A percentile compares a stretch with the other conserved stretches of the same genome.
These are phyloP conservation scores for Aspergillus ostianus DNA, from an alignment of 495 filamentous ascomycete species.

Conservation along the genomic window DNA sequence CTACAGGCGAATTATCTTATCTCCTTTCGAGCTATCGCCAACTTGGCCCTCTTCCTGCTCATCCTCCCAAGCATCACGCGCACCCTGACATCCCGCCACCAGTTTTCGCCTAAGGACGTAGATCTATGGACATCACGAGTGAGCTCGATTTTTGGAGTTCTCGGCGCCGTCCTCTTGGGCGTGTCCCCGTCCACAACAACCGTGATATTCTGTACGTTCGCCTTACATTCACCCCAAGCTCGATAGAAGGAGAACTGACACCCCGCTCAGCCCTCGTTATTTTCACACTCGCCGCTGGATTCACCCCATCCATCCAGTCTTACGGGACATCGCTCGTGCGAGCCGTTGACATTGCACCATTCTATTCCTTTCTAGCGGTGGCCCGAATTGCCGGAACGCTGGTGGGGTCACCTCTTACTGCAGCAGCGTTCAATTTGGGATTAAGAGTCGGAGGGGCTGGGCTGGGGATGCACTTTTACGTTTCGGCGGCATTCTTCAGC, in stretches of 20 bases:
- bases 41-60: not conserved
- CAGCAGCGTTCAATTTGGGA: not conserved
- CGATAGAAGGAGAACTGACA: not conserved
- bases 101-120: not conserved
- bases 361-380: constrained; percentile 3
- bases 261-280: not conserved
- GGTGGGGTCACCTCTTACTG: not conserved
- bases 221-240: too few relatives aligned
- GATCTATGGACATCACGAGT: constrained; percentile 1
- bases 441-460: not conserved
- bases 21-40: not conserved
- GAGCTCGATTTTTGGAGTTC: not conserved
- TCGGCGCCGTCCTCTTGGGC: not conserved
- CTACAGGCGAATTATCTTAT: not conserved
- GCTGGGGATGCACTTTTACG: not conserved
- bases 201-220: constrained; percentile 1
- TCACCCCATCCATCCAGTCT: not conserved
- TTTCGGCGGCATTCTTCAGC: not conserved
- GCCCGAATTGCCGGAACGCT: not conserved
- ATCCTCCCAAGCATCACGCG: not conserved
- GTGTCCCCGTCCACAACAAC: not conserved
- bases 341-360: not conserved
- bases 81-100: not conserved
- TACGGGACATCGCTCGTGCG: constrained; percentile 4
- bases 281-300: not conserved